Evolutionary conservation across 257 asterid genomes (phyloP), one percentile per base, ranked within the genome.

Genomic region (Plantago elongata): DNA sequence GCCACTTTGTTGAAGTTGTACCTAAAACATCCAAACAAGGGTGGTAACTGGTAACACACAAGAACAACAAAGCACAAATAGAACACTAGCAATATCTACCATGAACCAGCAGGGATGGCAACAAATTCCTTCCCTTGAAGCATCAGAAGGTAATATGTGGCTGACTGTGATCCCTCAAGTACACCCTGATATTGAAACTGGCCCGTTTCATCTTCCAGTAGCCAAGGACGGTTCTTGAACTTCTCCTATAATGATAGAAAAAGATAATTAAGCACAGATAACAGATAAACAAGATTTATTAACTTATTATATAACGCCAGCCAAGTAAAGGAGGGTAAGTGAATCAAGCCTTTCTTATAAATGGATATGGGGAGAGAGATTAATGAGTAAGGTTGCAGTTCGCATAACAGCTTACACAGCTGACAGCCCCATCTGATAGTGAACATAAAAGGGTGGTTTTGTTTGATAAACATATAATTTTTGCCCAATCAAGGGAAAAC

Each of bases 61-160:
- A 64, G 12, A 43, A 18, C 47, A 13, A 51, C 34, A 16, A 40
- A 61, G 34, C 40, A 66, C 51, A 12, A 15, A 27, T 18, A 55
- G 49, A 58, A 47, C 30, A 47, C 65, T 43, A 69, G 50, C 34
- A 45, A 38, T 48, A 43, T 29, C 69, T 85, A 93, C 99, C 99
- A 93, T 50, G 99, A 93, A 74, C 97, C 97, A 61, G 97, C 92
- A 47, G 99, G 99, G 61, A 83, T 89, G 65, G 99, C 97, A 43
- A 85, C 89, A 74, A 93, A 89, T 66, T 93, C 99, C 78, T 79
- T 84, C 54, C 97, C 97, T 74, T 87, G 97, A 76, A 83, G 82
- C 97, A 93, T 87, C 57, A 93, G 78, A 69, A 89, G 97, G 79
- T 93, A 93, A 74, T 93, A 93, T 55, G 89, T 84, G 48, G 99